Evolutionary conservation across 768 basidiomycete genomes (phyloP).

Genomic region (Hebeloma cylindrosporum): DNA sequence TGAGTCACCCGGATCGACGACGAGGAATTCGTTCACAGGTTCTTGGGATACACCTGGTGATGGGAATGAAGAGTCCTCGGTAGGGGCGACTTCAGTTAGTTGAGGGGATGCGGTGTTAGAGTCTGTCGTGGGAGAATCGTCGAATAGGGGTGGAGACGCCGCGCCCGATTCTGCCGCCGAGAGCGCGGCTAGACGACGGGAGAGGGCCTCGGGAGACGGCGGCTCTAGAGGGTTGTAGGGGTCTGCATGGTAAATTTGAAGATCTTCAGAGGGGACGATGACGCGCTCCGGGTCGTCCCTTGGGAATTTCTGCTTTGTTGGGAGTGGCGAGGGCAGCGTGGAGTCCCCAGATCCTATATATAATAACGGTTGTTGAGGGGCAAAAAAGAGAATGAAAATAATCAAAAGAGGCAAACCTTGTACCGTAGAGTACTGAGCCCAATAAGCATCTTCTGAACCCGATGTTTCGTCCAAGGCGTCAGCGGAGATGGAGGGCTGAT

Average conservation of each 20-base stretch:
- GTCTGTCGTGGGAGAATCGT: slow-evolving; percentile 17
- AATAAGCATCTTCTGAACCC: slow-evolving; percentile 63
- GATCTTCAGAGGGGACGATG: slow-evolving; percentile 30
- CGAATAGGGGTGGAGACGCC: slow-evolving; percentile 19
- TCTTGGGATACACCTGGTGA: slow-evolving; percentile 3
- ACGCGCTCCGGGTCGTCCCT: slow-evolving; percentile 28
- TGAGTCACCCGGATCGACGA: slow-evolving; percentile 4
- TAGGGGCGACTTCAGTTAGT: slow-evolving; percentile 7
- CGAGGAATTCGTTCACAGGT: slow-evolving; percentile 10
- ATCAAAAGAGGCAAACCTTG: slow-evolving; percentile 49
- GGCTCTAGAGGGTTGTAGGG: slow-evolving; percentile 41
- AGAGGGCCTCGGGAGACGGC: slow-evolving; percentile 41
- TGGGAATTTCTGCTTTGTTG: slow-evolving; percentile 26
- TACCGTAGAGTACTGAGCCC: slow-evolving; percentile 70
- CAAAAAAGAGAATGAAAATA: slow-evolving; percentile 4
- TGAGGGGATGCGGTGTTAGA: slow-evolving; percentile 18
- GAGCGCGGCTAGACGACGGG: slow-evolving; percentile 40
- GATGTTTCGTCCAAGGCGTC: slow-evolving; percentile 17
- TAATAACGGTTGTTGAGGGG: no score
- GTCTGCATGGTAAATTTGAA: slow-evolving; percentile 29
- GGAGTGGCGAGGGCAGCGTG: slow-evolving; percentile 55
- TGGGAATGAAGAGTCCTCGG: slow-evolving; percentile 14
- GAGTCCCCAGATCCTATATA: slow-evolving; percentile 73
- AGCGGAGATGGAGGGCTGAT: slow-evolving; percentile 17
- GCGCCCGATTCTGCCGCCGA: slow-evolving; percentile 22